Conservation (phyloP, 345 rosid species). For the Camelina neglecta region DNA sequence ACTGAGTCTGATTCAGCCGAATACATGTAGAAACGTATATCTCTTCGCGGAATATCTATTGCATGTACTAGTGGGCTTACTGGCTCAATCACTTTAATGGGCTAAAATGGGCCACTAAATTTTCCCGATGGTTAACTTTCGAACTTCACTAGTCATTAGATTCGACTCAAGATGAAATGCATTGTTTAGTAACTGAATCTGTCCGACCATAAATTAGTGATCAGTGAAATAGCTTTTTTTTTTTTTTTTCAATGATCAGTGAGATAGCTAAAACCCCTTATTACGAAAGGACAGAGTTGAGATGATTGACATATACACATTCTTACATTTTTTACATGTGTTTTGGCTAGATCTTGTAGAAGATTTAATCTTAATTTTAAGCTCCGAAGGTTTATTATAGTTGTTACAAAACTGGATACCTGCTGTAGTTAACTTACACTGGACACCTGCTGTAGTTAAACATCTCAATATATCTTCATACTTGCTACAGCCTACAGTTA, state of each 20-base stretch:
- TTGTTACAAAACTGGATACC: too few species aligned
- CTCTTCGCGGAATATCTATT: neutral
- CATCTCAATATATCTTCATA: too few species aligned
- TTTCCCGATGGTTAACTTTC: neutral
- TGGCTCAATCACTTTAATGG: neutral
- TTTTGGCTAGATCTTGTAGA: neutral
- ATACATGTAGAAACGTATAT: neutral
- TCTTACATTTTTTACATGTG: neutral
- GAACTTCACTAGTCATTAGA: neutral
- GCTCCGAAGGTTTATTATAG: neutral
- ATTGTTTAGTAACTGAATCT: conserved; percentile 9
- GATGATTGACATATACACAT: neutral
- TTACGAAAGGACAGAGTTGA: neutral
- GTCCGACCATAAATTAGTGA: neutral
- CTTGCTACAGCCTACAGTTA: too few species aligned
- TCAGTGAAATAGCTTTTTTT: too few species aligned
- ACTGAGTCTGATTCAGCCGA: neutral
- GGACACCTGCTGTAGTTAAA: too few species aligned
- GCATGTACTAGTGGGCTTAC: neutral
- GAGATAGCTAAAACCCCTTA: neutral
- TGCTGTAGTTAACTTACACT: too few species aligned
- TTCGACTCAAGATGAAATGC: neutral
- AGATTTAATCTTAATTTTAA: neutral
- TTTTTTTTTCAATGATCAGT: neutral
- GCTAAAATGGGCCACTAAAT: neutral